Evolutionary conservation across 2,329 filamentous ascomycete species (phyloP).

Genomic region (Trichoderma pleuroti): DNA sequence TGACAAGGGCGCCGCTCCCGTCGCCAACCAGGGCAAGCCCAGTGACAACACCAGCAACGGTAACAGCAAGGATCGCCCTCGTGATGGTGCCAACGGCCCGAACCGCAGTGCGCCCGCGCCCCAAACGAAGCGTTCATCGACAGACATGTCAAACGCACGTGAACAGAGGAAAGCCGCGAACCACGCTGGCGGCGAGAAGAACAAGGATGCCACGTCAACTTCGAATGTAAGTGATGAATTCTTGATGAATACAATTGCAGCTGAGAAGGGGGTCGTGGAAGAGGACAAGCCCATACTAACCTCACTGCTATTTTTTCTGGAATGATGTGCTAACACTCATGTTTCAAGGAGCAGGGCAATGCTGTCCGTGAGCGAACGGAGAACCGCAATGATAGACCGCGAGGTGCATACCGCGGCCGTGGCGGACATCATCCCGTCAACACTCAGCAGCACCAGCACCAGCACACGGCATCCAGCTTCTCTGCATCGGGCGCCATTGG

Average conservation of each 20-base stretch:
- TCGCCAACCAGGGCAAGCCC: slow-evolving; percentile 31
- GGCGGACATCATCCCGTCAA: slow-evolving; percentile 41
- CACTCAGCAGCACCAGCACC: slow-evolving; percentile 36
- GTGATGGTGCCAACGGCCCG: slow-evolving; percentile 35
- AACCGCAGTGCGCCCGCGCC: slow-evolving; percentile 36
- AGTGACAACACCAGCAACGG: slow-evolving; percentile 25
- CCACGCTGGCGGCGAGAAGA: slow-evolving; percentile 36
- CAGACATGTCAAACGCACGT: slow-evolving; percentile 39
- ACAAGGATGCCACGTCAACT: slow-evolving; percentile 38
- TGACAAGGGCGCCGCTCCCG: slow-evolving; percentile 37
- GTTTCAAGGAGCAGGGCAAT: slow-evolving; percentile 28
- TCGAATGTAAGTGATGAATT: slow-evolving; percentile 40
- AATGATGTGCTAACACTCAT: slow-evolving; percentile 14
- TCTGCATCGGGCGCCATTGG: slow-evolving; percentile 34
- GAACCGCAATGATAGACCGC: slow-evolving; percentile 39
- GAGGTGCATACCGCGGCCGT: slow-evolving; percentile 45
- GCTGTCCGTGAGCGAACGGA: slow-evolving; percentile 35
- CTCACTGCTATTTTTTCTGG: neutral
- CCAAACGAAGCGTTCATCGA: slow-evolving; percentile 43
- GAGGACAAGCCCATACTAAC: neutral
- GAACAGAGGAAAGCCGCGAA: slow-evolving; percentile 46
- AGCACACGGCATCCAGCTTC: slow-evolving; percentile 32
- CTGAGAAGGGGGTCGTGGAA: neutral
- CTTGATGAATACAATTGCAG: neutral
- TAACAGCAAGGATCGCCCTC: slow-evolving; percentile 31